Base-by-base conservation (phyloP, 768 basidiomycete species). In the Strobilomyces echinocephalus region DNA sequence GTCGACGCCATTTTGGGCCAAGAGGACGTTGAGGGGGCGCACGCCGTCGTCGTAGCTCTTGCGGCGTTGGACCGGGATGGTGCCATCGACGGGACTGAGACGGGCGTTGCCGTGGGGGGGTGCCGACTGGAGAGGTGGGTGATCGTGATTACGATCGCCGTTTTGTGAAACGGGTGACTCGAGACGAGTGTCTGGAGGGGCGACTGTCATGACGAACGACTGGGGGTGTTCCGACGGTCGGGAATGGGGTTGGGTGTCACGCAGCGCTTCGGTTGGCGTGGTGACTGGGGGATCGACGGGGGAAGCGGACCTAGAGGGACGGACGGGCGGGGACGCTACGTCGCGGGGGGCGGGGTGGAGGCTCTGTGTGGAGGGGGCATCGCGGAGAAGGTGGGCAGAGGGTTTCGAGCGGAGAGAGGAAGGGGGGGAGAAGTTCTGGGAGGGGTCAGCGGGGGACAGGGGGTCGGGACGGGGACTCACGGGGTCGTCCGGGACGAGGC, bases 21-120 rank as follows among this genome's bases (percentile, higher is more conserved):
- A 62, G 21, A 73, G 65, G 31, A 72, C 52, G 54, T 72, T 67
- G 30, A 75, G 69, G 10, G 74, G 75, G 14, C 74, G 72, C 8
- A 72, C 65, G 36, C 74, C 73, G 36, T 73, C 74, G 48, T 79
- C 77, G 34, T 72, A 79, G 55, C 76, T 78, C 57, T 72, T 76
- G 31, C 73, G 64, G n/a, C 70, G 69, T 49, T 65, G 66, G 5
- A 53, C 42, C 8, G 50, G 18, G 28, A 30, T 24, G 5, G 46
- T 12, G 4, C 35, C 34, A 12, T 41, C 60, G 51, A 61, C 38
- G 52, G 63, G 63, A 57, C 53, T 63, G 52, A 63, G 60, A 52
- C 55, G 66, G n/a, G 60, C 48, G 9, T n/a, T 36, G 24, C 6
- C 44, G 46, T 15, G 10, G 9, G 60, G 24, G 12, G 64, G 58